Base-by-base conservation (phyloP, 768 basidiomycete species). In the Astraeus odoratus region DNA sequence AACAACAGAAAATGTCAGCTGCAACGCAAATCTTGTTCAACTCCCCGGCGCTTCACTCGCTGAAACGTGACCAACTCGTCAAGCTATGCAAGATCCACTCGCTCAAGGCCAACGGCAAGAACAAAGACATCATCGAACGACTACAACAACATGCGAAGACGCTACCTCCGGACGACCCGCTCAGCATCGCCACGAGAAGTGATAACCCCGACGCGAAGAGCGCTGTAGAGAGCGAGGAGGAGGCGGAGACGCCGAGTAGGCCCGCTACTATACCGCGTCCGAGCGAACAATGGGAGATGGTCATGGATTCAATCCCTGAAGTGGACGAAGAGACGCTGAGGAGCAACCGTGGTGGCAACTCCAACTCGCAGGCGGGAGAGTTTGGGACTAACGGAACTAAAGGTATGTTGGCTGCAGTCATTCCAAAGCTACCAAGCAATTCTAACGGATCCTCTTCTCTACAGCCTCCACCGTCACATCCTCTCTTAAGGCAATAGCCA, bases 11-110 rank as follows among this genome's bases (percentile, higher is more conserved):
- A n/a, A 83, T 84, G 81, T 77, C 80, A 16, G 78, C 78, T 8
- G 86, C 83, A 2, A 87, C 84, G 0, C 74, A 87, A 52, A 90
- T 91, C 39, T 65, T 91, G 9, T 87, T 85, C 66, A 87, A 91
- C 63, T 87, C 87, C 4, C 85, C 88, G 0, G 88, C 89, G 2
- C 64, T 92, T 23, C 79, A 88, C 58, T 83, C 86, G 18, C 76
- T 92, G 34, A 89, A 87, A 59, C 83, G 89, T 39, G 81, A 86
- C 37, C 88, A 92, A 57, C 83, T 91, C 34, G 74, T 87, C 43
- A 86, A 85, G 51, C 73, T 92, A 41, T 92, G 88, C 78, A 90
- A 90, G 63, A 76, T 81, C 24, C 85, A 92, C 59, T 71, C 78
- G 0, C 71, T 92, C 58, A 89, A 86, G 63, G 87, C 84, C 0